Evolutionary conservation across 208 protist species (phyloP).

Genomic region (Trypanosoma vivax): DNA sequence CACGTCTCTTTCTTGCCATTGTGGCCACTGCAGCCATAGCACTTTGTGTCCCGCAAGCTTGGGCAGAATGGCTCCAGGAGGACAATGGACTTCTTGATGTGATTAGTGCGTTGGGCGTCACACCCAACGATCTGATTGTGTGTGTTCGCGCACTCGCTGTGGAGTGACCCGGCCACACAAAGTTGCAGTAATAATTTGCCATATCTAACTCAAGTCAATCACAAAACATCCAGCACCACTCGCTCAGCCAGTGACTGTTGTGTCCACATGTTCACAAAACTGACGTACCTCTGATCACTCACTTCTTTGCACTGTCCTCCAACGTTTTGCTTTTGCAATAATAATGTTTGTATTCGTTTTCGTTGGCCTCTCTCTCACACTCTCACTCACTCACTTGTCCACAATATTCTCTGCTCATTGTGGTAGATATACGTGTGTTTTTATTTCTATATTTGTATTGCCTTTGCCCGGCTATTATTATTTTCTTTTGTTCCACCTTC

Average conservation of each 20-base stretch:
- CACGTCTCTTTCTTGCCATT: conserved; percentile 32
- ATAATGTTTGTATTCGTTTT: no score
- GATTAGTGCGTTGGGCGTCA: conserved; percentile 28
- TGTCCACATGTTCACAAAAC: no score
- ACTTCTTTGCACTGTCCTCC: no score
- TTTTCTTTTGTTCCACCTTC: conserved; percentile 3
- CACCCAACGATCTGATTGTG: conserved; percentile 23
- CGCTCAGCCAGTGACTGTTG: no score
- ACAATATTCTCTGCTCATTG: neutral
- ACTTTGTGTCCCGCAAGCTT: conserved; percentile 9
- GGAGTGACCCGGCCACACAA: no score
- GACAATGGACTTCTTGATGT: conserved; percentile 39
- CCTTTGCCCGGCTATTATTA: neutral
- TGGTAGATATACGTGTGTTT: neutral
- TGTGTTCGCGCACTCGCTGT: conserved; percentile 45
- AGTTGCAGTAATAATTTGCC: no score
- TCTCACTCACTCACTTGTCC: no score
- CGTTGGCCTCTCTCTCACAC: no score
- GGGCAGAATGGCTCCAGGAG: conserved; percentile 16
- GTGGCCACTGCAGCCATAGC: conserved; percentile 28
- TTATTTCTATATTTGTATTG: neutral
- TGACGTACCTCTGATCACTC: no score
- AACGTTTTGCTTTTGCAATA: no score
- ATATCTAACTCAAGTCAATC: no score
- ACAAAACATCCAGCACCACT: no score